Conservation (phyloP, 2,329 filamentous ascomycete genomes). For the Hymenoscyphus fraxineus region DNA sequence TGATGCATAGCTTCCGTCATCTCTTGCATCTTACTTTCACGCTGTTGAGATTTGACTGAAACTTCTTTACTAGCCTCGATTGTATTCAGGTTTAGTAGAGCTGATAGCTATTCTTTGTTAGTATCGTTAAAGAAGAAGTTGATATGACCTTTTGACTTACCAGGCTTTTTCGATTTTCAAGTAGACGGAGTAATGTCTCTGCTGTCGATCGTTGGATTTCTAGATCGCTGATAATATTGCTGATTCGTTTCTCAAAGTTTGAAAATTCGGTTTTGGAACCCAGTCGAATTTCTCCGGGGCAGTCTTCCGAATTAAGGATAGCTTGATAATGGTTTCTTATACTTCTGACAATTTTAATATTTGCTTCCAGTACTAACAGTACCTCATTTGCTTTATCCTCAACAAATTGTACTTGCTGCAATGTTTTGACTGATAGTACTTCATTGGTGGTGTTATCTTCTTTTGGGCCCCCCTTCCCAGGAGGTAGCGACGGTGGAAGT, state of each 20-base stretch:
- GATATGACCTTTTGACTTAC: neutral
- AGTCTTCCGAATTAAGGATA: neutral
- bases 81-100: too few species aligned
- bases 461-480: too few species aligned
- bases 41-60: neutral
- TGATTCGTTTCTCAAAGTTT: neutral
- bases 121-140: too few species aligned
- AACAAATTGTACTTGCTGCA: neutral
- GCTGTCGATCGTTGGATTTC: neutral
- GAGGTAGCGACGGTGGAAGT: too few species aligned
- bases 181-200: neutral
- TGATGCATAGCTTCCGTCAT: slow-evolving; percentile 26
- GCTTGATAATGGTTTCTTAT: neutral
- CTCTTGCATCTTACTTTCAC: neutral
- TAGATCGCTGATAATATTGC: neutral
- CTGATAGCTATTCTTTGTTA: too few species aligned
- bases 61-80: neutral
- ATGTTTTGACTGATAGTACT: neutral
- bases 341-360: neutral
- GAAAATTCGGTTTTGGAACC: neutral
- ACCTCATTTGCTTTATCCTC: neutral
- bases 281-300: neutral
- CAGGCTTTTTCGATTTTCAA: neutral
- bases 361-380: neutral
- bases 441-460: neutral